Base-by-base conservation (phyloP, 148 eudicot genomes). In the Silene uniflora region DNA sequence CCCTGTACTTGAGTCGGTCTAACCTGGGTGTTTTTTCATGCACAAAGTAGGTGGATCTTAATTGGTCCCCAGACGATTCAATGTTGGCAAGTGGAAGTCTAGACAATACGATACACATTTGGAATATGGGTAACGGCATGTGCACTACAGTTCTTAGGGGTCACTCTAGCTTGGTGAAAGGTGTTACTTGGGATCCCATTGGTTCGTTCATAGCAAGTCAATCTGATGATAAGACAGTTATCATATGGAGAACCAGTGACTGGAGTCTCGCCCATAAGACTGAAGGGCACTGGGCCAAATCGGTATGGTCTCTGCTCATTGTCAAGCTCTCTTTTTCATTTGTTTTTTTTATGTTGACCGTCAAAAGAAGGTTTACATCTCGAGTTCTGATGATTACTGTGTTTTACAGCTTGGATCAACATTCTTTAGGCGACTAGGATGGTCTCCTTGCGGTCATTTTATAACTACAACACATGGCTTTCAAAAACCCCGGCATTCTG, bases 141-240 rank as follows among this genome's bases (percentile, higher is more conserved):
- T 95, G 99, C 81, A 89, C 92, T 67, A 92, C 99, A 73, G 97
- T 95, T 81, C 96, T 95, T 6, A 85, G 99, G 71, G 99, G 99
- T 74, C 98, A 94, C 68, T 89, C 98, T 71, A 94, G 98, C 81
- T 86, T 94, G 80, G 98, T 94, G 62, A 94, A 94, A 87, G 98
- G 98, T 55, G 97, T 94, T 66, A 82, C 97, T 24, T 94, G 98
- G 98, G 98, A 94, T 88, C 98, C 98, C n/a, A 89, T 94, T 80
- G 97, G 97, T 66, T 91, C 98, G 56, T 94, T 91, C 78, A 85
- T 94, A 73, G 98, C 98, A 69, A 94, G 98, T 74, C 98, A 94
- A 77, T 91, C 97, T 22, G 98, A 91, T 80, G 98, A 94, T 84
- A 94, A 94, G 86, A 91, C 98, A 78, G 98, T 94, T 66, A 94